Base-by-base conservation (phyloP, 257 asterid species). In the Jasminum sambac region DNA sequence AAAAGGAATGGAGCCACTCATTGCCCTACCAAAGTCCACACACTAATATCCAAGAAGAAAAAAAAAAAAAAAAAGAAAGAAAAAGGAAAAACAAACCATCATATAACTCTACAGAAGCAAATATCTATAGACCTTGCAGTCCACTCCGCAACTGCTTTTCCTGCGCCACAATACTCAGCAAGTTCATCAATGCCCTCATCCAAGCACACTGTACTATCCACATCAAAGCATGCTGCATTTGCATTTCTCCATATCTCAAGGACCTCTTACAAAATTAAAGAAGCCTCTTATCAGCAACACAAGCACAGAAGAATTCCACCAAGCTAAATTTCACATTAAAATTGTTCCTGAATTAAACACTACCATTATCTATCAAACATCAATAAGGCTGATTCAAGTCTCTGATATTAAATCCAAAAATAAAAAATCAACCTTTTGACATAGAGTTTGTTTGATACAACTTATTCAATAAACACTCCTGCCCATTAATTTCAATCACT, bases 111-210 rank as follows among this genome's bases (percentile, higher is more conserved):
- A 57, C 62, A 25, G 63, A 69, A 61, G 2, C 36, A 2, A 63
- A 52, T 38, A 23, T 57, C 43, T 66, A 8, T 36, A 66, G 50
- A 89, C 97, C 96, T 88, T 21, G 96, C 89, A 70, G 96, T 94
- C 99, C 99, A 94, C 74, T 91, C 90, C 0, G 97, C 96, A 30
- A 94, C 99, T 74, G 96, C 97, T 80, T 89, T 78, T 72, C 96
- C 97, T 63, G 99, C 99, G 61, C 96, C 99, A 84, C 96, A 94
- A 72, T 89, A 94, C 37, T 91, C 98, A 4, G 98, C 99, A 72
- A 91, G 86, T 81, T 94, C 99, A 84, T 94, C 99, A 63, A 94
- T 94, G 74, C 99, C 99, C 86, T 94, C 99, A 46, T 91, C 97
- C 78, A 88, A 23, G 79, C 99, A 94, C 73, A 94, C 96, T 36